These are phyloP conservation scores for Bertia moriformis DNA, from an alignment of 2,329 filamentous ascomycete genomes.

Conservation along the genomic window DNA sequence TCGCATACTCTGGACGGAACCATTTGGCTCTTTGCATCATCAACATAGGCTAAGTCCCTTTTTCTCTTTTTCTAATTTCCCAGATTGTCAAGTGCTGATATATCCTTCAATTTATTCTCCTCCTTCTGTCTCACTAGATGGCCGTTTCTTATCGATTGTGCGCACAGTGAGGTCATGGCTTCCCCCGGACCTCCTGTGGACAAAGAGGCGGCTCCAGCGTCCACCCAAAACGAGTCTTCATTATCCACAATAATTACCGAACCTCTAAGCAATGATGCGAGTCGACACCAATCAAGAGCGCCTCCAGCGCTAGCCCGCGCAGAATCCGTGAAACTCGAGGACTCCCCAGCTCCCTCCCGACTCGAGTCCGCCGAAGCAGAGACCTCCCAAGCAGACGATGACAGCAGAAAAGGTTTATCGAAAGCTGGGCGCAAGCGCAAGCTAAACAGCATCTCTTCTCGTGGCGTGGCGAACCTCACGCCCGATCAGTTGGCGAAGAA, in stretches of 20 bases:
- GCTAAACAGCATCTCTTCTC: constrained; percentile 21
- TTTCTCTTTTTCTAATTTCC: too few species aligned
- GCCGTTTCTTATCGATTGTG: too few species aligned
- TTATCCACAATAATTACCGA: too few species aligned
- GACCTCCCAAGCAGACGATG: neutral
- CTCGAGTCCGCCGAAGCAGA: neutral
- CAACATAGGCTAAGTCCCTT: too few species aligned
- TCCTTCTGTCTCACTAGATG: neutral
- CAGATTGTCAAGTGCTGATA: too few species aligned
- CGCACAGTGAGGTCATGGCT: neutral
- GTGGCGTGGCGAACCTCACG: constrained; percentile 50
- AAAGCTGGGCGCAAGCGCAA: constrained; percentile 17
- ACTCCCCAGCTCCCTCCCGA: neutral
- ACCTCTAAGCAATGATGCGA: neutral
- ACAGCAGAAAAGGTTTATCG: neutral
- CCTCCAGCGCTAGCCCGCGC: too few species aligned
- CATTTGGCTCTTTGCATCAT: too few species aligned
- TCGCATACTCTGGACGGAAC: too few species aligned
- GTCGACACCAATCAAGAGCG: neutral
- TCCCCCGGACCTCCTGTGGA: neutral
- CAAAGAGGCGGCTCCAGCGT: neutral
- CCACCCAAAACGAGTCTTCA: neutral
- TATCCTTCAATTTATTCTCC: too few species aligned
- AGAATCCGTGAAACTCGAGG: neutral
- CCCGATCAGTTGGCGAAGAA: constrained; percentile 52